Evolutionary conservation across 306 rosid species (phyloP).

Genomic region (Delonix regia): DNA sequence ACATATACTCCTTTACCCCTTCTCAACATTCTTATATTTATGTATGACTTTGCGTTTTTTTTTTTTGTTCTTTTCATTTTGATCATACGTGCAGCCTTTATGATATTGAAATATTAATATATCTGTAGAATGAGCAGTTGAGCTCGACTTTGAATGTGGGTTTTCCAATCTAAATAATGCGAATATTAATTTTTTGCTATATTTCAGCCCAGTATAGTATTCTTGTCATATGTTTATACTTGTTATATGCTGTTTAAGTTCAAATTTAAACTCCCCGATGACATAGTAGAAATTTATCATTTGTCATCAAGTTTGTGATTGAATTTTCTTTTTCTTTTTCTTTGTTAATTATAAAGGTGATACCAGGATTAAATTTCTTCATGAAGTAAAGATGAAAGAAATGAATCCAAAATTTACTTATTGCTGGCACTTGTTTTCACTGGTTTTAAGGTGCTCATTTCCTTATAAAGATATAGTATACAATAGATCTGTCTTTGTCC

Average conservation of each 20-base stretch:
- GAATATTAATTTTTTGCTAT: background rate
- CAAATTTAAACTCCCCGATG: background rate
- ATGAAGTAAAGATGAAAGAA: background rate
- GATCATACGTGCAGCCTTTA: background rate
- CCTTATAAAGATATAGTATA: background rate
- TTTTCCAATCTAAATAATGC: background rate
- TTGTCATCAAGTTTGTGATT: background rate
- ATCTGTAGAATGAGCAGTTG: background rate
- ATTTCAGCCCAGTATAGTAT: background rate
- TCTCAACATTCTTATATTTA: background rate
- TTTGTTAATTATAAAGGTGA: background rate
- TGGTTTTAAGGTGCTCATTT: background rate
- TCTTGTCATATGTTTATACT: background rate
- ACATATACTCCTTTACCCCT: background rate
- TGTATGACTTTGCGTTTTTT: background rate
- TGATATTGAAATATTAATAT: background rate
- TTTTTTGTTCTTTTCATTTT: too few relatives aligned
- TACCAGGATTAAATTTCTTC: background rate
- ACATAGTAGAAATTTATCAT: background rate
- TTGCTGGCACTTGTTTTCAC: constrained; percentile 6
- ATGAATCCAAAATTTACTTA: background rate
- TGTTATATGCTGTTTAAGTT: background rate
- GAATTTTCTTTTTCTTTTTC: background rate
- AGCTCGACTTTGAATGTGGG: background rate
- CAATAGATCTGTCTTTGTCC: background rate